A percentile compares a stretch with the other conserved stretches of the same genome.
Evolutionary conservation across 2,329 filamentous ascomycete species (phyloP).

Genomic region (Catunica adiposa): DNA sequence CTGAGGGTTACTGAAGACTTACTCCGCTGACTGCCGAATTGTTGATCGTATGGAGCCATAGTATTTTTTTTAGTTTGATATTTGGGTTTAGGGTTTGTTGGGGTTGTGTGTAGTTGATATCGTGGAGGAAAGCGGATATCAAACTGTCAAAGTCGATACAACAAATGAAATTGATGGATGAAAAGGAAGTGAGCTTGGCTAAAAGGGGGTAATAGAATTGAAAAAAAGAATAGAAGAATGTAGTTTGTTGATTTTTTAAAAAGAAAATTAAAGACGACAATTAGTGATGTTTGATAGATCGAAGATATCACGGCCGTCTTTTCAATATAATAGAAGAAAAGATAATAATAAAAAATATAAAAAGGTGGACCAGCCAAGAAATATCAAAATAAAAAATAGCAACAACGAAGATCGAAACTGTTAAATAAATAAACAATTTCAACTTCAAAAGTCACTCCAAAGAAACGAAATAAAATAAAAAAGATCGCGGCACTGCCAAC

Average conservation of each 20-base stretch:
- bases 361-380: constrained; percentile 7
- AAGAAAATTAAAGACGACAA: constrained; percentile 1
- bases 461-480: not conserved
- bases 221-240: not conserved
- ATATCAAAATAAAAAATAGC: constrained; percentile 7
- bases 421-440: constrained; percentile 6
- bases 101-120: not conserved
- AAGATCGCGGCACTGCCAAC: constrained; percentile 2
- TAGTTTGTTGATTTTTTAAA: too few species aligned
- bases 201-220: not conserved
- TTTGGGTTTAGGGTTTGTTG: not conserved
- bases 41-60: constrained; percentile 3
- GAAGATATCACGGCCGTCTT: not conserved
- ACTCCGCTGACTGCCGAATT: constrained; percentile 1
- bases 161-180: not conserved
- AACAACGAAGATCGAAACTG: constrained; percentile 4
- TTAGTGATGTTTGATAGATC: not conserved
- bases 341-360: not conserved
- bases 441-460: constrained; percentile 2
- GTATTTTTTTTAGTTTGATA: not conserved
- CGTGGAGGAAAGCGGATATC: not conserved
- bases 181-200: not conserved
- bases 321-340: not conserved
- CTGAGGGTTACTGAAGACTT: too few species aligned
- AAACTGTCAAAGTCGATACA: not conserved